phyloP scores from a whole-genome alignment of 2,329 filamentous ascomycete genomes.

The Paradendryphiella salina region DNA sequence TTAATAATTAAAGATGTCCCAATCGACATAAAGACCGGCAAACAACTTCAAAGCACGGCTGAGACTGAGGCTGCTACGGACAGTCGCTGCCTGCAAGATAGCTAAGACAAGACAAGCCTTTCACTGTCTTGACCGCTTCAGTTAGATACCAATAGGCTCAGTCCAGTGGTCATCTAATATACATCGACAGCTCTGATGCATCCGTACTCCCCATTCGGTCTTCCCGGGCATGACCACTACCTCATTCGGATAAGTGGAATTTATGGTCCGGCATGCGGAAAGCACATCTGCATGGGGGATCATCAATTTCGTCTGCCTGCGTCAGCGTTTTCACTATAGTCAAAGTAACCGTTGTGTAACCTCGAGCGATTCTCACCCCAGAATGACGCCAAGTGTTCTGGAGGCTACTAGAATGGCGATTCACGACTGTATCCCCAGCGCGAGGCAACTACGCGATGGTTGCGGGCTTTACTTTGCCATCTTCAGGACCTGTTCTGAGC shows the following conservation, averaged over 20 bases:
- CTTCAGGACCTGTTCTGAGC: neutral
- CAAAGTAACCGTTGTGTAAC: constrained; percentile 13
- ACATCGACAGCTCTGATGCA: neutral
- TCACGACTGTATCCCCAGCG: neutral
- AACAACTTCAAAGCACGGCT: neutral
- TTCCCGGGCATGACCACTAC: neutral
- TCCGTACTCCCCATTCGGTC: neutral
- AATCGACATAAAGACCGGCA: neutral
- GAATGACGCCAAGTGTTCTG: neutral
- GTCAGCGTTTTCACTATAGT: constrained; percentile 1
- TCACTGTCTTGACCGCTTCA: neutral
- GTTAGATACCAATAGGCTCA: neutral
- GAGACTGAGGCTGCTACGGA: neutral
- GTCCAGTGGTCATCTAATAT: constrained; percentile 1
- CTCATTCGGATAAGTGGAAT: neutral
- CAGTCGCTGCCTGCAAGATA: neutral
- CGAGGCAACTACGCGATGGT: neutral
- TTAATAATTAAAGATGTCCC: neutral
- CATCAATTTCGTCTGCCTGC: neutral
- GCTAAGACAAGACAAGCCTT: neutral
- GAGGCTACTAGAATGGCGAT: neutral
- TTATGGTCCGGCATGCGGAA: neutral
- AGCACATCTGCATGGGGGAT: neutral
- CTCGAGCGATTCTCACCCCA: constrained; percentile 1
- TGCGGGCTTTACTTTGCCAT: neutral